phyloP scores from a whole-genome alignment of 805 yeast species.

The Wickerhamomyces ciferrii region DNA sequence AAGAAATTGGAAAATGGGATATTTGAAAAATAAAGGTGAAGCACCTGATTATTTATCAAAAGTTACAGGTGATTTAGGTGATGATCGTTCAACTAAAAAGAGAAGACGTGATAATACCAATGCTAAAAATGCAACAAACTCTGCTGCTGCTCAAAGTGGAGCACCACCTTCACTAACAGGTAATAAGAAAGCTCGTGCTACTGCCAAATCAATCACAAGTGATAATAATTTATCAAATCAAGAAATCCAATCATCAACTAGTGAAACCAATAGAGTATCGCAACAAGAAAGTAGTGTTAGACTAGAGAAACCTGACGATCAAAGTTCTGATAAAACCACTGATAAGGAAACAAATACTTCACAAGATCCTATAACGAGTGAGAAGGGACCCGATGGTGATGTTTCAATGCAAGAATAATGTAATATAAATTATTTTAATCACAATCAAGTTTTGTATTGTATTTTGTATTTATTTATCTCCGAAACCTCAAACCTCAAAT shows the following conservation, averaged over 20 bases:
- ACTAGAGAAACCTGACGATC: background rate
- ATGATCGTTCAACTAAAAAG: conserved; percentile 35
- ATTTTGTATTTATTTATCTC: background rate
- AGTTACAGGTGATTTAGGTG: conserved; percentile 71
- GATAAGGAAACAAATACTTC: background rate
- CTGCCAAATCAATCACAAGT: background rate
- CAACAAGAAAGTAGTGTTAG: background rate
- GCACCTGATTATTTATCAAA: conserved; percentile 75
- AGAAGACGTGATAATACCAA: conserved; percentile 33
- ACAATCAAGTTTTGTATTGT: too few relatives aligned
- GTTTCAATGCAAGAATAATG: background rate
- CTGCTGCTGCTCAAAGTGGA: background rate
- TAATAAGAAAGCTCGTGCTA: background rate
- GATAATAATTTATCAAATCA: background rate
- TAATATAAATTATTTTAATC: too few relatives aligned
- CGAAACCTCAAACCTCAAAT: background rate
- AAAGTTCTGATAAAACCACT: background rate
- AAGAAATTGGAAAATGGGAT: conserved; percentile 89
- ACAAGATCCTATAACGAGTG: background rate
- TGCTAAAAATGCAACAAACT: conserved; percentile 16
- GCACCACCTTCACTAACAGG: background rate
- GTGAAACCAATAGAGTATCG: background rate
- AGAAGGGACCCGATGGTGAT: background rate
- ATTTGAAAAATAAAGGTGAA: conserved; percentile 66
- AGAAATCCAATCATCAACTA: background rate